phyloP scores from a whole-genome alignment of 2,329 filamentous ascomycete species.

The Trichoderma arundinaceum region DNA sequence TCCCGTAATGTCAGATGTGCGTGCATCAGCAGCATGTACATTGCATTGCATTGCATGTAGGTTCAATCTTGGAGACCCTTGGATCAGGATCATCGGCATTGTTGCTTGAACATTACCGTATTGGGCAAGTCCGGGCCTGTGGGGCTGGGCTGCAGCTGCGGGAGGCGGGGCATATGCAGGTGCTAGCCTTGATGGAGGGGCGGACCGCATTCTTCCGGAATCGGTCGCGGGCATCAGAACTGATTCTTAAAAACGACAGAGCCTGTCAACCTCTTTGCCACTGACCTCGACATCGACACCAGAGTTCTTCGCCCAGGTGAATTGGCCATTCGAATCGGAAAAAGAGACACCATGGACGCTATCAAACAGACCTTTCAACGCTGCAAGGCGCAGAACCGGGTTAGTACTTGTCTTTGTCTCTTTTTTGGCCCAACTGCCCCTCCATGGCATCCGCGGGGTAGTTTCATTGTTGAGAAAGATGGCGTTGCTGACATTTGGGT shows the following conservation, averaged over 20 bases:
- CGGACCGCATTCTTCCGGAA: conserved; percentile 33
- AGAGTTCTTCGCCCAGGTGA: neutral
- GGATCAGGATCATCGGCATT: too few species aligned
- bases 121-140: conserved; percentile 36
- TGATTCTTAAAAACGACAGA: conserved; percentile 14
- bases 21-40: neutral
- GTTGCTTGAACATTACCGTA: conserved; percentile 13
- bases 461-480: neutral
- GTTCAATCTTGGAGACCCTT: neutral
- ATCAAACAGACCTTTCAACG: conserved; percentile 64
- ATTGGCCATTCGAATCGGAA: too few species aligned
- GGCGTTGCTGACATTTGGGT: conserved; percentile 34
- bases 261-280: neutral
- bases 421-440: too few species aligned
- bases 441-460: conserved; percentile 17
- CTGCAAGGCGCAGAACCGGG: conserved; percentile 64
- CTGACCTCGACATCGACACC: neutral
- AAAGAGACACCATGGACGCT: conserved; percentile 55
- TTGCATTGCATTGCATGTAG: conserved; percentile 2
- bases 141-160: conserved; percentile 32
- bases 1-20: neutral
- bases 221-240: conserved; percentile 19
- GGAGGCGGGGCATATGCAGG: conserved; percentile 34
- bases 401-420: conserved; percentile 45
- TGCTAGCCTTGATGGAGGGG: conserved; percentile 17